Evolutionary conservation across 2,329 filamentous ascomycete genomes (phyloP).

Genomic region (Aspergillus vadensis): DNA sequence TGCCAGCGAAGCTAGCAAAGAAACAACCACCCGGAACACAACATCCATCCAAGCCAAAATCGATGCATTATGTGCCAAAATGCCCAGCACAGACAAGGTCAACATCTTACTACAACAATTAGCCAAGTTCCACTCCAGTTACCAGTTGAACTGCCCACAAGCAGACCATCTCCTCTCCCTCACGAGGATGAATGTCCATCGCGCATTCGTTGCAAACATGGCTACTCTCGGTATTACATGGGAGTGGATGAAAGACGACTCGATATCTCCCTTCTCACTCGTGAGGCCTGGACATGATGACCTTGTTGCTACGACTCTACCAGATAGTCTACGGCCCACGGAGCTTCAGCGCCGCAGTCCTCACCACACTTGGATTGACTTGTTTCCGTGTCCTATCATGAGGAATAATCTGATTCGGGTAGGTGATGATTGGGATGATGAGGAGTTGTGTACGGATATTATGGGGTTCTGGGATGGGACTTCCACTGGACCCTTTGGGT

Average conservation of each 20-base stretch:
- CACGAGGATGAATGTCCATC: background rate
- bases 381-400: slow-evolving; percentile 33
- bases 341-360: slow-evolving; percentile 35
- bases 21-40: too few relatives aligned
- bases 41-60: too few relatives aligned
- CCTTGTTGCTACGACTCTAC: slow-evolving; percentile 13
- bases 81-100: too few relatives aligned
- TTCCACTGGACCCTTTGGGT: slow-evolving; percentile 12
- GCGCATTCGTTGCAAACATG: slow-evolving; percentile 6
- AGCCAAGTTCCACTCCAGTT: too few relatives aligned
- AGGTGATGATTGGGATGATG: slow-evolving; percentile 32
- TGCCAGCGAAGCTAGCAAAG: too few relatives aligned
- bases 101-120: too few relatives aligned
- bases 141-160: too few relatives aligned
- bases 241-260: slow-evolving; percentile 25
- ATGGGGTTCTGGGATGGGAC: slow-evolving; percentile 24
- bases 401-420: slow-evolving; percentile 43
- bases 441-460: slow-evolving; percentile 41
- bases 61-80: too few relatives aligned
- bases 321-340: slow-evolving; percentile 38
- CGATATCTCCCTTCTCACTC: slow-evolving; percentile 25
- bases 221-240: background rate
- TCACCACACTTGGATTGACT: slow-evolving; percentile 44
- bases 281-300: background rate
- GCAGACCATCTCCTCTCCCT: slow-evolving; percentile 8